Percentiles rank a stretch among this genome's conserved stretches.
Evolutionary conservation across 257 asterid genomes (phyloP).

Genomic region (Coffea eugenioides): DNA sequence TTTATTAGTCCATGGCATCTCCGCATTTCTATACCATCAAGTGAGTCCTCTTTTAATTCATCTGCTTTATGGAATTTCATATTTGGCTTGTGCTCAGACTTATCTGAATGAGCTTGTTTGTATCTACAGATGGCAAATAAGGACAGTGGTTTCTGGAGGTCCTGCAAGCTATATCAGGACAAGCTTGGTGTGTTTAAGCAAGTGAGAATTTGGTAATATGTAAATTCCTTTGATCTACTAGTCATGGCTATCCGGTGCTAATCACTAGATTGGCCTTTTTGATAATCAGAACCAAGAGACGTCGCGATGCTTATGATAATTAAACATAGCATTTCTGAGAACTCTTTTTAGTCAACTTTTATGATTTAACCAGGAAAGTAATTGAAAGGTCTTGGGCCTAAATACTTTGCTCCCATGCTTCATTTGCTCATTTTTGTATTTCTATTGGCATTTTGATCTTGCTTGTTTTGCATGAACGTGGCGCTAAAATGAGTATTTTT

Average conservation of each 20-base stretch:
- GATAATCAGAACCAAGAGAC: not conserved
- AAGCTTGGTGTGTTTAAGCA: constrained; percentile 5
- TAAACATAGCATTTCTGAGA: not conserved
- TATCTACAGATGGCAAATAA: not conserved
- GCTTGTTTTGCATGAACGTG: not conserved
- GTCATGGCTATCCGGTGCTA: not conserved
- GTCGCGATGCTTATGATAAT: not conserved
- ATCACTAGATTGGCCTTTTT: not conserved
- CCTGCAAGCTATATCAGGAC: not conserved
- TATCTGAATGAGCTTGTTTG: not conserved
- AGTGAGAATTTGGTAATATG: not conserved
- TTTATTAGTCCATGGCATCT: not conserved
- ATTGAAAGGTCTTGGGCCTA: not conserved
- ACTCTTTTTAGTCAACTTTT: not conserved
- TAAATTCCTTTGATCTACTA: not conserved
- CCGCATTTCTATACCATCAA: not conserved
- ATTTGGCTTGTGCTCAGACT: not conserved
- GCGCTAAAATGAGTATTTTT: not conserved
- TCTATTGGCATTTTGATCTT: not conserved
- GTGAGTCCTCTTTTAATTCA: not conserved
- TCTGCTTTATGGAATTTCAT: not conserved
- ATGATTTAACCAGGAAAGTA: not conserved
- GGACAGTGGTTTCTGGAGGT: not conserved
- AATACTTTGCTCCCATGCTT: not conserved
- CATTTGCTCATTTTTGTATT: not conserved